Evolutionary conservation across 75 land plant species (phyloP), one percentile per base, ranked within the genome.

Genomic region (Picea glauca): DNA sequence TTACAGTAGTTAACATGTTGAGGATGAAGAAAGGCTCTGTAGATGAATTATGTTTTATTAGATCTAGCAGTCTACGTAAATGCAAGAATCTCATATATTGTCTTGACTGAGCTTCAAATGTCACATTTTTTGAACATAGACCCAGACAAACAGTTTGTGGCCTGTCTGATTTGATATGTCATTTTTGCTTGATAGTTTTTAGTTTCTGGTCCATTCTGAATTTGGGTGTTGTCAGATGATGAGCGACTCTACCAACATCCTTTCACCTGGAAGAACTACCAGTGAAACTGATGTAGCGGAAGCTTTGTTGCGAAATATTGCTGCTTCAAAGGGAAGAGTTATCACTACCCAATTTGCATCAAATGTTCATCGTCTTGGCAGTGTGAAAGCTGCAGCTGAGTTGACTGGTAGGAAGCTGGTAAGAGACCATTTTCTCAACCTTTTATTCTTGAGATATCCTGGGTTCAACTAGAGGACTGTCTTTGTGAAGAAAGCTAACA

Each of bases 261-360:
- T 87, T 33, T 87, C 88, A 30, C 88, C 88, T 3, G 88, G 88
- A 57, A 78, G 88, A 78, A 87, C 88, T 12, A 85, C 81, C 32
- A 87, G 88, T 60, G 88, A 87, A 75, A 79, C 88, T n/a, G 88
- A 87, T 79, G 88, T 87, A 38, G 83, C 87, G 62, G 76, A 87
- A 72, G 83, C 87, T 21, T 58, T 87, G 54, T 81, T 87, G 84
- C 75, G 80, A 30, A 68, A 78, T 33, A 76, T 87, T 58, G 17
- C 62, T 33, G 79, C 58, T 13, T 84, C 88, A 18, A 87, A 85
- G 76, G 86, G 87, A 3, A 84, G 80, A 58, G 81, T 87, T 62
- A 87, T 87, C 31, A 85, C 88, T 15, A 87, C 88, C 3, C 88
- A 87, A 59, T 87, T 87, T 72, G 88, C 88, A 13, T 87, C 88